phyloP scores from a whole-genome alignment of 2,329 filamentous ascomycete species.

The Hortaea werneckii region DNA sequence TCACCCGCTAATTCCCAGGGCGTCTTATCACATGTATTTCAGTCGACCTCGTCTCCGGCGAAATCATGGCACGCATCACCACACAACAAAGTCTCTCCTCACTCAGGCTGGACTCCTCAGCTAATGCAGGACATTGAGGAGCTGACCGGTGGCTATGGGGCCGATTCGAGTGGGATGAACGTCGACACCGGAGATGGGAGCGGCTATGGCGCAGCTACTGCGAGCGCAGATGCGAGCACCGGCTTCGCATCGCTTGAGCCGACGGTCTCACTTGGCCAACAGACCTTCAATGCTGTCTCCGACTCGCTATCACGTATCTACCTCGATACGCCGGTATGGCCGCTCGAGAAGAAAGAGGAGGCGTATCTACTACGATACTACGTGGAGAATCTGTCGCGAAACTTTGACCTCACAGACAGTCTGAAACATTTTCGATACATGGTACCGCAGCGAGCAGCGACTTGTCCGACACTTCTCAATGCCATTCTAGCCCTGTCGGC shows the following conservation, averaged over 20 bases:
- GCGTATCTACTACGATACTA: slow-evolving; percentile 24
- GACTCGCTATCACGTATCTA: slow-evolving; percentile 19
- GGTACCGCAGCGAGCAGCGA: slow-evolving; percentile 44
- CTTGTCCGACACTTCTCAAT: slow-evolving; percentile 44
- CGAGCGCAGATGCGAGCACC: slow-evolving; percentile 4
- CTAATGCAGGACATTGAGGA: slow-evolving; percentile 1
- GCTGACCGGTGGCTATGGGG: neutral
- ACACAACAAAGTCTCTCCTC: neutral
- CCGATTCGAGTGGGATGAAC: neutral
- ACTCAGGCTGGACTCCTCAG: slow-evolving; percentile 14
- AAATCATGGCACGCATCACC: slow-evolving; percentile 9
- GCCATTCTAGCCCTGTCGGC: slow-evolving; percentile 49
- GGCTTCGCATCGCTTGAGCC: slow-evolving; percentile 11
- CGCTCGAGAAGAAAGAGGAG: slow-evolving; percentile 20
- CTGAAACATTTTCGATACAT: slow-evolving; percentile 42
- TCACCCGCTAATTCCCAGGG: slow-evolving; percentile 7
- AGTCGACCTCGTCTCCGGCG: slow-evolving; percentile 5
- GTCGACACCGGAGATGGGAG: neutral
- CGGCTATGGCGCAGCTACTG: neutral
- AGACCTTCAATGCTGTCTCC: slow-evolving; percentile 7
- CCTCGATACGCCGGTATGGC: slow-evolving; percentile 21
- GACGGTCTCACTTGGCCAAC: slow-evolving; percentile 6
- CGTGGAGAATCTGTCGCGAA: slow-evolving; percentile 20
- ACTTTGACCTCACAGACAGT: slow-evolving; percentile 25
- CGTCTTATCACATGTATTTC: neutral